Evolutionary conservation across 352 stramenopile species (phyloP).

Genomic region (Globisporangium lucens): DNA sequence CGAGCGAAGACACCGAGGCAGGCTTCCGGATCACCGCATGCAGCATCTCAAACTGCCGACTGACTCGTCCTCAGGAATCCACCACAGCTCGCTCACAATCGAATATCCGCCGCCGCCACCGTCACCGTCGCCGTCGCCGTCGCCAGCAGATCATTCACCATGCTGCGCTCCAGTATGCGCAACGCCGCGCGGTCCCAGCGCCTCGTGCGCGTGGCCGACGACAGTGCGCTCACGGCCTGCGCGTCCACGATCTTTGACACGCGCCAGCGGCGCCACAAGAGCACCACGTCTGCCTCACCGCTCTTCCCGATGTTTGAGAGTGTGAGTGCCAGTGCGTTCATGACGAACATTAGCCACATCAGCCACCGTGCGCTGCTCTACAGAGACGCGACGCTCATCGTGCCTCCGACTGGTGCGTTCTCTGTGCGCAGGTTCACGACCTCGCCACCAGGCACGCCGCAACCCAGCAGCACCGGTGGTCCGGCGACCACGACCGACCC

Average conservation of each 20-base stretch:
- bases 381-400: slow-evolving; percentile 21
- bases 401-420: slow-evolving; percentile 20
- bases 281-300: not conserved
- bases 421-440: slow-evolving; percentile 45
- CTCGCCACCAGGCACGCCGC: slow-evolving; percentile 30
- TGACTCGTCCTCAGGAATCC: too few relatives aligned
- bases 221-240: slow-evolving; percentile 25
- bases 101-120: not conserved
- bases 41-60: too few relatives aligned
- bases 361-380: slow-evolving; percentile 14
- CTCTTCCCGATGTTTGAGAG: slow-evolving; percentile 8
- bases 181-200: slow-evolving; percentile 35
- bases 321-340: not conserved
- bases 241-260: slow-evolving; percentile 13
- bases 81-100: slow-evolving; percentile 1
- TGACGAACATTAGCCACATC: not conserved
- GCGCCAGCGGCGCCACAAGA: slow-evolving; percentile 16
- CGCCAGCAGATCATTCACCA: slow-evolving; percentile 12
- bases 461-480: slow-evolving; percentile 1
- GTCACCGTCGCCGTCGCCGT: not conserved
- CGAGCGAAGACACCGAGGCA: too few relatives aligned
- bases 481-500: slow-evolving; percentile 20
- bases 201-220: slow-evolving; percentile 26
- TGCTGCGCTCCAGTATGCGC: slow-evolving; percentile 46
- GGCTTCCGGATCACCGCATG: too few relatives aligned